Base-by-base conservation (phyloP, 768 basidiomycete species). In the Leccinum boreale region DNA sequence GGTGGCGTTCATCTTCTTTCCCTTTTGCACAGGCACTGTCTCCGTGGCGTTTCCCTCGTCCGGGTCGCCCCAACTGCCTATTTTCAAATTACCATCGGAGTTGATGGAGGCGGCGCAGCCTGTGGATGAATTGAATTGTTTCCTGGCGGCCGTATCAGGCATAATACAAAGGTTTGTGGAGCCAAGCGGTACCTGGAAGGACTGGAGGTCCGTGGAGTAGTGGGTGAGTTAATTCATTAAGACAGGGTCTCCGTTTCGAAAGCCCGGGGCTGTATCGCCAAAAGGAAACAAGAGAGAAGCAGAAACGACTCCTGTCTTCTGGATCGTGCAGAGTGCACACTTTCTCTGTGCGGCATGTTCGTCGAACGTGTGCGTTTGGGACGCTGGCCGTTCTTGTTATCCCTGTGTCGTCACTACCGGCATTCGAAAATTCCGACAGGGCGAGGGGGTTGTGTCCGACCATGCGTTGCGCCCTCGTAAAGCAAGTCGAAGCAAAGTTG, bases 41-140 rank as follows among this genome's bases (percentile, higher is more conserved):
- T 67, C 66, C 67, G 61, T 69, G 68, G 66, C 52, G 53, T 64
- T 21, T 65, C 57, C 47, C 60, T 63, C 61, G 55, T 63, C 56
- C 56, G 11, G 42, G 42, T n/a, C 66, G 33, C 58, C 59, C 47
- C 11, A 47, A 47, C 46, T 44, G n/a, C 5, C 45, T 49, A 55
- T 68, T 68, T 70, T 28, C 64, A 68, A 68, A 68, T 68, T 44
- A 29, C 50, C 57, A 65, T 65, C 55, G 60, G 44, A 52, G 45
- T 48, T 58, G 52, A 54, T 57, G 42, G 48, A 68, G 48, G 60
- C 61, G 58, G 65, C 61, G 68, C 64, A 62, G 62, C 57, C 51
- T 6, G 19, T 44, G 42, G 42, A 45, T 17, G 53, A 23, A 39
- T 51, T 31, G 53, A 26, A 26, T 62, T 51, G 23, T 59, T 49